Base-by-base conservation (phyloP, 2,329 filamentous ascomycete species). In the Bipolaris oryzae region DNA sequence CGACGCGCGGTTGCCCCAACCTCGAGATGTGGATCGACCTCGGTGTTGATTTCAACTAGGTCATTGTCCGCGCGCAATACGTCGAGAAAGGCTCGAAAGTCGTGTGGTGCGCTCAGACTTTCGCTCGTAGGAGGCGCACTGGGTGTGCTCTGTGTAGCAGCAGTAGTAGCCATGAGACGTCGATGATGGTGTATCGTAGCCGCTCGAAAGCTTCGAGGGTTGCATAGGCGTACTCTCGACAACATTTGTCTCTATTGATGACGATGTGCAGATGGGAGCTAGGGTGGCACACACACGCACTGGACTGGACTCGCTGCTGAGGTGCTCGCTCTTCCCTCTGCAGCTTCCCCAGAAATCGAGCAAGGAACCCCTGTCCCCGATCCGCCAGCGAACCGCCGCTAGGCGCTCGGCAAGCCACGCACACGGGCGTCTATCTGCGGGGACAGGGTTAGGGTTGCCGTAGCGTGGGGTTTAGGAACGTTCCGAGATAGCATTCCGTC, bases 11-110 rank as follows among this genome's bases (percentile, higher is more conserved):
- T 42, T 23, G 39, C 39, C 25, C 39, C 39, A 7, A 42, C 39
- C 39, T 42, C 39, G 39, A 42, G 39, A 42, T 42, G 11, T n/a
- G 39, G 39, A 42, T 42, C 20, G 39, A 42, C 5, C 39, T 42
- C 39, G 39, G 39, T 25, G 20, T 42, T 25, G 39, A 42, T 42
- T 42, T 42, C 39, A n/a, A 42, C 39, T 21, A 42, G 39, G 11
- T 42, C 39, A 42, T 42, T 42, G 21, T 42, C 39, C n/a, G 39
- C 39, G 11, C 39, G 39, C 13, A 42, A 42, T 42, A 42, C 39
- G 20, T 42, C 39, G 39, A 42, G 39, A 13, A 42, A 42, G 21
- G 39, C 39, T 42, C 39, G 39, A 42, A 42, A 42, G 21, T 42
- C 39, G 21, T 42, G 39, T 25, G 39, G 39, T 25, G 39, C 39